phyloP scores from a whole-genome alignment of 192 early-diverging fungal genomes.

The Nowakowskiella sp. region DNA sequence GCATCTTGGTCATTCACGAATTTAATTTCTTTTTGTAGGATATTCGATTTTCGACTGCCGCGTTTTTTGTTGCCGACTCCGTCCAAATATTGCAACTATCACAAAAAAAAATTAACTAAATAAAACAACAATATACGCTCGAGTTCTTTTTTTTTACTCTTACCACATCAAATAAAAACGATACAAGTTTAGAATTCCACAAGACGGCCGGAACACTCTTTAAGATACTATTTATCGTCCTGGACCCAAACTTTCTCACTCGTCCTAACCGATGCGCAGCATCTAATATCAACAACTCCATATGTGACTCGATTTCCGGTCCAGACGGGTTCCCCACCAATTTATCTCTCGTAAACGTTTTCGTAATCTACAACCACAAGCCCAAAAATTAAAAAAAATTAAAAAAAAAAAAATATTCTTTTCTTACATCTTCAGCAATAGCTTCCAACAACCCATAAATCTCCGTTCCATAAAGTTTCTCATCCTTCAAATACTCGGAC shows the following conservation, averaged over 20 bases:
- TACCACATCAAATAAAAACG: slow-evolving; percentile 61
- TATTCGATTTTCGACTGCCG: too few species aligned
- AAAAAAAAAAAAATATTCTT: slow-evolving; percentile 16
- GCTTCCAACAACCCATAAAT: slow-evolving; percentile 66
- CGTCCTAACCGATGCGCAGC: slow-evolving; percentile 55
- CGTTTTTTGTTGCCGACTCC: slow-evolving; percentile 35
- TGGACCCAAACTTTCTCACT: slow-evolving; percentile 29
- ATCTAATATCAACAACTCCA: slow-evolving; percentile 43
- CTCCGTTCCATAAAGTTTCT: slow-evolving; percentile 69
- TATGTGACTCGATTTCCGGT: slow-evolving; percentile 39
- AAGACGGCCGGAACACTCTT: slow-evolving; percentile 71
- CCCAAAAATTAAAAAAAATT: slow-evolving; percentile 2
- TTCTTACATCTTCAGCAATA: slow-evolving; percentile 56
- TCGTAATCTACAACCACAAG: slow-evolving; percentile 7
- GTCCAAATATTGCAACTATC: slow-evolving; percentile 42
- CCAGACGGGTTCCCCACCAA: too few species aligned
- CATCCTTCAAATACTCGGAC: slow-evolving; percentile 76
- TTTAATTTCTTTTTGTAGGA: slow-evolving; percentile 18
- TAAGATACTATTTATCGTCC: slow-evolving; percentile 45
- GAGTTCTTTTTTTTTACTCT: slow-evolving; percentile 66
- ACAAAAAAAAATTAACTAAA: background rate
- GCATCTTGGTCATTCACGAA: slow-evolving; percentile 34
- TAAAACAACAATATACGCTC: slow-evolving; percentile 16
- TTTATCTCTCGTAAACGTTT: slow-evolving; percentile 30
- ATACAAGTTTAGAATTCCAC: slow-evolving; percentile 60